phyloP scores from a whole-genome alignment of 169 alveolate species.

The Plasmodium cynomolgi region DNA sequence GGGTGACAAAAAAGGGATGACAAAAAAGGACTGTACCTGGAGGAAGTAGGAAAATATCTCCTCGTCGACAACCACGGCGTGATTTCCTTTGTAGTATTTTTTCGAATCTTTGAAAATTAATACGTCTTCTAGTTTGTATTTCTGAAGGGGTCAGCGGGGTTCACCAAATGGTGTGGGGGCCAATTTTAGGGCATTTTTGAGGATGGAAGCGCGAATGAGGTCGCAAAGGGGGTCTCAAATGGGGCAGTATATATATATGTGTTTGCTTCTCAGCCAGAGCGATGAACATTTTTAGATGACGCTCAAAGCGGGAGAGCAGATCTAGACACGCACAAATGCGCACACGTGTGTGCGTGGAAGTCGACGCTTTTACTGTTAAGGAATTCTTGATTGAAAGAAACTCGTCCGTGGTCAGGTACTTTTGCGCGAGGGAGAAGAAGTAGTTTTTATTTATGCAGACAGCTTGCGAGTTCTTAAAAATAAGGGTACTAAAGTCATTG shows the following conservation, averaged over 20 bases:
- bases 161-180: neutral
- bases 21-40: neutral
- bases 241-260: neutral
- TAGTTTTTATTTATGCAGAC: conserved; percentile 41
- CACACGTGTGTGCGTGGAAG: neutral
- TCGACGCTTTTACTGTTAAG: conserved; percentile 22
- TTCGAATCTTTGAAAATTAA: conserved; percentile 37
- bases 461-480: conserved; percentile 36
- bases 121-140: conserved; percentile 48
- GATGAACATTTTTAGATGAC: neutral
- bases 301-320: neutral
- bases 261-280: neutral
- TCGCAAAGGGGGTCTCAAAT: neutral
- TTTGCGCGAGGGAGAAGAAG: conserved; percentile 32
- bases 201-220: neutral
- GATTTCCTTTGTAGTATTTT: conserved; percentile 23
- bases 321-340: neutral
- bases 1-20: neutral
- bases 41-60: conserved; percentile 27
- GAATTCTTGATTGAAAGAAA: conserved; percentile 17
- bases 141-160: neutral
- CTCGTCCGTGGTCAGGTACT: conserved; percentile 33
- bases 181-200: neutral
- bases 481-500: conserved; percentile 12
- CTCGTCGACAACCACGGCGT: conserved; percentile 29